Evolutionary conservation across 164 flowering plant species (phyloP).

Genomic region (Stephania yunnanensis): DNA sequence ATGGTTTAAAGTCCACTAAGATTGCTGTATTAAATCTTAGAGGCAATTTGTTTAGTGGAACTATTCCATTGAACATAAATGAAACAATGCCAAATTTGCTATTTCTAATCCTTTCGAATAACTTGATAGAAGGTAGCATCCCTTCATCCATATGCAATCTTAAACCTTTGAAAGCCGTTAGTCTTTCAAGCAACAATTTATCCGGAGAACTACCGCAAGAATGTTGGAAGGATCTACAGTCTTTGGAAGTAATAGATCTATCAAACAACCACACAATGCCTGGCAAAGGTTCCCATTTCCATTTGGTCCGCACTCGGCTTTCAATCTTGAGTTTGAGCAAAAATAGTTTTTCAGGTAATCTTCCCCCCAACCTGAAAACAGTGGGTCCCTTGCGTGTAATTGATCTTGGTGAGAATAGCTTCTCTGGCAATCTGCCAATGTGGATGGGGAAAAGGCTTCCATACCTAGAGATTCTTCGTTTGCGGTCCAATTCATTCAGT

Average conservation of each 20-base stretch:
- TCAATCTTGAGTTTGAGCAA: slow-evolving; percentile 14
- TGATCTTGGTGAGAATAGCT: slow-evolving; percentile 30
- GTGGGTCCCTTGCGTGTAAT: slow-evolving; percentile 10
- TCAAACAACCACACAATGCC: slow-evolving; percentile 21
- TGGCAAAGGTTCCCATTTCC: slow-evolving; percentile 30
- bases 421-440: slow-evolving; percentile 25
- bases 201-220: slow-evolving; percentile 10
- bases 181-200: slow-evolving; percentile 9
- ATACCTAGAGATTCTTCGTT: slow-evolving; percentile 3
- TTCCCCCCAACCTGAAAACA: slow-evolving; percentile 20
- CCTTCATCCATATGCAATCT: not conserved
- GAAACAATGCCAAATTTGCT: no score
- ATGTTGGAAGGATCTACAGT: not conserved
- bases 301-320: not conserved
- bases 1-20: not conserved
- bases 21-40: slow-evolving; percentile 1
- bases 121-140: not conserved
- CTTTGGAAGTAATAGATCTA: slow-evolving; percentile 10
- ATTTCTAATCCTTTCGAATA: not conserved
- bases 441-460: slow-evolving; percentile 20
- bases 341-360: slow-evolving; percentile 17
- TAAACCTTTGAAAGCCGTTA: not conserved
- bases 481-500: slow-evolving; percentile 29
- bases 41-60: slow-evolving; percentile 8
- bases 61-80: not conserved